Conservation (phyloP, 352 stramenopile genomes). For the Pythium apleroticum region DNA sequence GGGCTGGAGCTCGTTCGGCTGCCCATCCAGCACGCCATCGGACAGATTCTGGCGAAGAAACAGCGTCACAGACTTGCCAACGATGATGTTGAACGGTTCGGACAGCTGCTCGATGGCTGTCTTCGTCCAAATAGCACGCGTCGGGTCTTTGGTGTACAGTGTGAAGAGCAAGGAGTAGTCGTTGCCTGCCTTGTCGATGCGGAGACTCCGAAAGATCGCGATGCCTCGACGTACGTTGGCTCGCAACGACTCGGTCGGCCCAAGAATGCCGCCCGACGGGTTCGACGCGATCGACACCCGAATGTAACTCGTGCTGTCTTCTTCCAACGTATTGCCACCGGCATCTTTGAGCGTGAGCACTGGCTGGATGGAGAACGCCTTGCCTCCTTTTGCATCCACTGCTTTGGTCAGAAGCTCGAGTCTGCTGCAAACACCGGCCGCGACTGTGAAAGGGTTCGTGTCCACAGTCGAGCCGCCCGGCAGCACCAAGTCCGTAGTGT, state of each 20-base stretch:
- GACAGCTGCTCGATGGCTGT: conserved; percentile 59
- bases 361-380: conserved; percentile 71
- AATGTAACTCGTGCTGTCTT: conserved; percentile 65
- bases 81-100: conserved; percentile 55
- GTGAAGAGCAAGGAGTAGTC: conserved; percentile 75
- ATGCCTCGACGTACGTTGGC: conserved; percentile 48
- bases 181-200: conserved; percentile 71
- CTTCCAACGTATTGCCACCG: conserved; percentile 63
- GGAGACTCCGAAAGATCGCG: conserved; percentile 68
- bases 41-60: conserved; percentile 52
- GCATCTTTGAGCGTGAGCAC: conserved; percentile 80
- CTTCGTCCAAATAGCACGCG: conserved; percentile 42
- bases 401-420: conserved; percentile 50
- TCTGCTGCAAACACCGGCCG: conserved; percentile 46
- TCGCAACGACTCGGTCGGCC: conserved; percentile 39
- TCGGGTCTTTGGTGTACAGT: conserved; percentile 50
- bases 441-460: conserved; percentile 81
- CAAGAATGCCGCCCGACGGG: conserved; percentile 54
- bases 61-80: conserved; percentile 47
- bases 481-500: conserved; percentile 60
- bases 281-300: conserved; percentile 71
- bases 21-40: conserved; percentile 70
- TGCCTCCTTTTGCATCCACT: conserved; percentile 48
- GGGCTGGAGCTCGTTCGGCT: conserved; percentile 72
- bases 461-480: conserved; percentile 49